Percentiles rank a stretch among this genome's conserved stretches.
These are phyloP conservation scores for Kregervanrija delftensis DNA, from an alignment of 805 yeast genomes.

Conservation along the genomic window DNA sequence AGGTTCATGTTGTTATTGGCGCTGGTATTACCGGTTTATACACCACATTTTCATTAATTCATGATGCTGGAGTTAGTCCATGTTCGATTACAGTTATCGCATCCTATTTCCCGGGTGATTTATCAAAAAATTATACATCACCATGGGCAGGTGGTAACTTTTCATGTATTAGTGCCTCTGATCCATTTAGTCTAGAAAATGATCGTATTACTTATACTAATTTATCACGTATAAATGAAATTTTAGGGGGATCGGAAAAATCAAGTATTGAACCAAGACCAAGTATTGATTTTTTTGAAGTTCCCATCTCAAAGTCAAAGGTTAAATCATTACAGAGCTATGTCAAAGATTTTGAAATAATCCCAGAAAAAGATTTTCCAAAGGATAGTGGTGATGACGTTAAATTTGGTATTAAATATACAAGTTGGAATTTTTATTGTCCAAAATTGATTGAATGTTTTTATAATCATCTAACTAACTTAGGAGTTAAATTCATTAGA, in stretches of 20 bases:
- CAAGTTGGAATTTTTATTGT: conserved; percentile 67
- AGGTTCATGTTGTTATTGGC: conserved; percentile 29
- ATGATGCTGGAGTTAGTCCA: conserved; percentile 32
- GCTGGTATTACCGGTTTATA: conserved; percentile 65
- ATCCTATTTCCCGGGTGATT: conserved; percentile 71
- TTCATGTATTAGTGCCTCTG: conserved; percentile 54
- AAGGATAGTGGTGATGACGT: conserved; percentile 35
- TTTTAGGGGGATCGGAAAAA: conserved; percentile 40
- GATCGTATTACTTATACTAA: conserved; percentile 54
- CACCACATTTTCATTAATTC: conserved; percentile 45
- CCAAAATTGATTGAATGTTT: conserved; percentile 52
- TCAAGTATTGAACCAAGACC: conserved; percentile 49
- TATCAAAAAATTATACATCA: conserved; percentile 64
- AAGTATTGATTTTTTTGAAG: conserved; percentile 54
- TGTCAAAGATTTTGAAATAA: conserved; percentile 37
- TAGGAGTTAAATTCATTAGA: conserved; percentile 48
- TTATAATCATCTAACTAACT: conserved; percentile 32
- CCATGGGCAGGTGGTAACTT: conserved; percentile 77
- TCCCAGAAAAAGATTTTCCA: conserved; percentile 38
- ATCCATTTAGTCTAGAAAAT: conserved; percentile 38
- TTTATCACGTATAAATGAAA: conserved; percentile 34
- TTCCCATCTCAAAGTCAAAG: conserved; percentile 38
- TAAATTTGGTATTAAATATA: conserved; percentile 47
- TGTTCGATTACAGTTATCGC: conserved; percentile 51
- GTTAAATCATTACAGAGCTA: conserved; percentile 41